Evolutionary conservation across 2,329 filamentous ascomycete genomes (phyloP).

Genomic region (Aspergillus fischeri): DNA sequence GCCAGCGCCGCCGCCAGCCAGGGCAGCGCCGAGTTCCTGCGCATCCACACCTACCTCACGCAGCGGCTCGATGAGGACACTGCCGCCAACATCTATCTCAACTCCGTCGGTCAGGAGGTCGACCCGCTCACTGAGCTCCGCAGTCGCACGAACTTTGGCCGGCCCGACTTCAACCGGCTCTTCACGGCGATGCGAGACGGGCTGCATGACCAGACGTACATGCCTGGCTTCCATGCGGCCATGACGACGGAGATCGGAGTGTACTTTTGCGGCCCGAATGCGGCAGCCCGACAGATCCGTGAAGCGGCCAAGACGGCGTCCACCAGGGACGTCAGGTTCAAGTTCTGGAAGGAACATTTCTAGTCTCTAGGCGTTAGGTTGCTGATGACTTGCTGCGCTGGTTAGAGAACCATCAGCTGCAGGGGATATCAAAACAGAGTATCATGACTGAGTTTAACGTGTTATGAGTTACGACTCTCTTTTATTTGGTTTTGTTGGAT

Average conservation of each 20-base stretch:
- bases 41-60: slow-evolving; percentile 96
- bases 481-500: not conserved
- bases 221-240: slow-evolving; percentile 72
- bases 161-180: slow-evolving; percentile 79
- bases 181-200: slow-evolving; percentile 84
- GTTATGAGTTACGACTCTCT: slow-evolving; percentile 22
- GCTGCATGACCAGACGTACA: slow-evolving; percentile 78
- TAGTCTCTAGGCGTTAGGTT: slow-evolving; percentile 18
- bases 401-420: not conserved
- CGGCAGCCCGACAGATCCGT: slow-evolving; percentile 75
- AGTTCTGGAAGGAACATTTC: slow-evolving; percentile 97
- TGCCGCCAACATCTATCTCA: slow-evolving; percentile 93
- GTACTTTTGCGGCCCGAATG: slow-evolving; percentile 92
- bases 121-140: slow-evolving; percentile 92
- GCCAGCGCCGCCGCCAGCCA: slow-evolving; percentile 60
- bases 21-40: slow-evolving; percentile 69
- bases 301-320: slow-evolving; percentile 71
- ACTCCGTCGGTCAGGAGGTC: slow-evolving; percentile 80
- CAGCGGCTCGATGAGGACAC: slow-evolving; percentile 90
- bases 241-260: slow-evolving; percentile 85
- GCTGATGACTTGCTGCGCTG: not conserved
- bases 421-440: not conserved
- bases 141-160: slow-evolving; percentile 87
- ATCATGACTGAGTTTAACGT: not conserved
- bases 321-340: slow-evolving; percentile 78